These are phyloP conservation scores for Hypholoma fasciculare DNA, from an alignment of 768 basidiomycete genomes.

Conservation along the genomic window DNA sequence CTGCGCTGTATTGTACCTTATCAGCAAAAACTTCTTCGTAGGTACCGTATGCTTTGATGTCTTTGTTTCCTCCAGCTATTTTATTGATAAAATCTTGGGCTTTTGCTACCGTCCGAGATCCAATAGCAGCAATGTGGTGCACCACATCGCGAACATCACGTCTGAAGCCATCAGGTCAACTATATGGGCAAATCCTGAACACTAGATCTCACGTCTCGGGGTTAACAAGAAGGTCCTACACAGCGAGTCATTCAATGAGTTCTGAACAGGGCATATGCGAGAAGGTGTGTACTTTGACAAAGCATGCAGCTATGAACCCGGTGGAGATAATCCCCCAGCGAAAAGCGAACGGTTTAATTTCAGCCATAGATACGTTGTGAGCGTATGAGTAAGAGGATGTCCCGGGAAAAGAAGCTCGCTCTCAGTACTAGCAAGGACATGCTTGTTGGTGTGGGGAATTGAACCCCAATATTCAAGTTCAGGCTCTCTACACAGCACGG, in stretches of 20 bases:
- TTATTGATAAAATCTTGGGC: constrained; percentile 69
- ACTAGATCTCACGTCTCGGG: constrained; percentile 54
- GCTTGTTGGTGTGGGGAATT: not conserved
- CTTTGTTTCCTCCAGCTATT: constrained; percentile 47
- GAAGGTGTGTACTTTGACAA: constrained; percentile 54
- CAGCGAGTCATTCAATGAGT: not conserved
- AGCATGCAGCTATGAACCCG: constrained; percentile 66
- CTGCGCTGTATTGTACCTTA: constrained; percentile 64
- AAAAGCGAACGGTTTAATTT: constrained; percentile 40
- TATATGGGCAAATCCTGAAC: not conserved
- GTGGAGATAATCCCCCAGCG: constrained; percentile 91
- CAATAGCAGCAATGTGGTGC: constrained; percentile 74
- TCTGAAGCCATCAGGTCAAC: constrained; percentile 31
- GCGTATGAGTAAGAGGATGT: not conserved
- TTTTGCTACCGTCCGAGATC: constrained; percentile 69
- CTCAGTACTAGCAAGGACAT: not conserved
- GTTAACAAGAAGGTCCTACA: constrained; percentile 73
- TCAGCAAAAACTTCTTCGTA: constrained; percentile 78
- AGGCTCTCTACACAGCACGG: not conserved
- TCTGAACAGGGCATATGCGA: not conserved
- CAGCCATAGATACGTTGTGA: constrained; percentile 27
- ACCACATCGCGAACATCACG: constrained; percentile 64
- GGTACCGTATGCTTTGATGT: constrained; percentile 67
- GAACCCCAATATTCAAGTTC: not conserved
- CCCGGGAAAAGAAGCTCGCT: not conserved